phyloP scores from a whole-genome alignment of 2,329 filamentous ascomycete species.

The Fusarium acutatum region DNA sequence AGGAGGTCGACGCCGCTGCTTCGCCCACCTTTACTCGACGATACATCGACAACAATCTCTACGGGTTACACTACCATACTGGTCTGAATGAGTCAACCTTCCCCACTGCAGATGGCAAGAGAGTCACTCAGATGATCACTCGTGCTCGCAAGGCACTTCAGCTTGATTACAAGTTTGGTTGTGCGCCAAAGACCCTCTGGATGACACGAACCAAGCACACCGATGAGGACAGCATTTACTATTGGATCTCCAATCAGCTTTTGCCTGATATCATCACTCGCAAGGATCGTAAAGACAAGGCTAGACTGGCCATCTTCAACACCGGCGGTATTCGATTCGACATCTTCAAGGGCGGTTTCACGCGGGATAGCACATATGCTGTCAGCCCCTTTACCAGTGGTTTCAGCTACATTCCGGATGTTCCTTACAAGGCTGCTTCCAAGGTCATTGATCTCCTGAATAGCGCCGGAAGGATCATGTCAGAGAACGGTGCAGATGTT shows the following conservation, averaged over 20 bases:
- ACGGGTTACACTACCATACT: slow-evolving; percentile 83
- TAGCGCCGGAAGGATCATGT: slow-evolving; percentile 59
- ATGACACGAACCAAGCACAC: slow-evolving; percentile 82
- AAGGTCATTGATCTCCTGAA: slow-evolving; percentile 72
- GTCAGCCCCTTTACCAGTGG: slow-evolving; percentile 88
- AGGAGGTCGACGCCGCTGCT: slow-evolving; percentile 43
- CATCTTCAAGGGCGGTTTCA: slow-evolving; percentile 92
- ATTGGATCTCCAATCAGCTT: slow-evolving; percentile 79
- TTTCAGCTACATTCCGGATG: slow-evolving; percentile 79
- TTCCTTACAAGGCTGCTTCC: slow-evolving; percentile 79
- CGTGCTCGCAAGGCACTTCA: slow-evolving; percentile 74
- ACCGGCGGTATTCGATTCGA: slow-evolving; percentile 95
- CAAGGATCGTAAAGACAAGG: slow-evolving; percentile 63
- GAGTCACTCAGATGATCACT: slow-evolving; percentile 75
- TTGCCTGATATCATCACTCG: slow-evolving; percentile 73
- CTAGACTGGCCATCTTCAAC: slow-evolving; percentile 81
- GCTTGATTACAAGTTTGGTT: slow-evolving; percentile 81
- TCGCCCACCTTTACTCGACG: slow-evolving; percentile 73
- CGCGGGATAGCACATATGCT: slow-evolving; percentile 84
- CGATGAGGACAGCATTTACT: slow-evolving; percentile 77
- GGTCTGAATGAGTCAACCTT: slow-evolving; percentile 77
- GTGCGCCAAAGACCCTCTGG: slow-evolving; percentile 83
- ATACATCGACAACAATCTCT: slow-evolving; percentile 95
- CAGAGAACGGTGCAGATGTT: slow-evolving; percentile 48
- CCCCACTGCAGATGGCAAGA: slow-evolving; percentile 75